Evolutionary conservation across 176 grass and related monocot species (phyloP), one percentile per base, ranked within the genome.

Genomic region (Musa itinerans): DNA sequence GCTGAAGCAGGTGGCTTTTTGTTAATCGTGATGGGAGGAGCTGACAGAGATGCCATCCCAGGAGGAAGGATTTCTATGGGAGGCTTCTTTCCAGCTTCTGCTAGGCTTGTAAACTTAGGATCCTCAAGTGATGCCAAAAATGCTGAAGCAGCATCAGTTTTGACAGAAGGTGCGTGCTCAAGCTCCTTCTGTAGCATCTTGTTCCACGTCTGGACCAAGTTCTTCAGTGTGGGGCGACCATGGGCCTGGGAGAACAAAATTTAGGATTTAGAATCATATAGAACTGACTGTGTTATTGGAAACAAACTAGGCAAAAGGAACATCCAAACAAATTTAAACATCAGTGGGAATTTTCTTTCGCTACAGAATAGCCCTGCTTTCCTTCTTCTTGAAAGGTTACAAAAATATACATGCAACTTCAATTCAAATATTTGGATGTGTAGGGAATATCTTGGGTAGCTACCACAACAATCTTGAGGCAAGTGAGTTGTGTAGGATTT

Each of bases 81-180:
- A 82, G 91, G 66, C 54, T 89, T 99, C 83, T 94, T 99, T 59
- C 71, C 91, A 2, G 84, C 80, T 80, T 99, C 95, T 21, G 88
- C 90, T 70, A 99, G 76, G 57, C 86, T 89, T 34, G 88, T 94
- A 19, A 99, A 81, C 75, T 99, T 94, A 55, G 90, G 88, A 84
- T 99, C 95, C 80, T 99, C 95, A 4, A 99, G 88, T 76, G 95
- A 94, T 34, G 90, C 88, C 81, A 99, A 86, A 78, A 99, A 99
- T 6, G 91, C 95, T 22, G 95, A 80, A 10, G 95, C 91, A 9
- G 95, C 95, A 87, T 99, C 95, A 14, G 90, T 94, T 84, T 92
- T 94, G 54, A 99, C 88, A 0, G 88, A 87, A 54, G 95, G 95
- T 53, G 82, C 84, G 72, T 87, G 91, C 74, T 99, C 95, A 53